Percentiles rank a stretch among this genome's conserved stretches.
Evolutionary conservation across 805 yeast species (phyloP).

Genomic region (Wickerhamiella hasegawae): DNA sequence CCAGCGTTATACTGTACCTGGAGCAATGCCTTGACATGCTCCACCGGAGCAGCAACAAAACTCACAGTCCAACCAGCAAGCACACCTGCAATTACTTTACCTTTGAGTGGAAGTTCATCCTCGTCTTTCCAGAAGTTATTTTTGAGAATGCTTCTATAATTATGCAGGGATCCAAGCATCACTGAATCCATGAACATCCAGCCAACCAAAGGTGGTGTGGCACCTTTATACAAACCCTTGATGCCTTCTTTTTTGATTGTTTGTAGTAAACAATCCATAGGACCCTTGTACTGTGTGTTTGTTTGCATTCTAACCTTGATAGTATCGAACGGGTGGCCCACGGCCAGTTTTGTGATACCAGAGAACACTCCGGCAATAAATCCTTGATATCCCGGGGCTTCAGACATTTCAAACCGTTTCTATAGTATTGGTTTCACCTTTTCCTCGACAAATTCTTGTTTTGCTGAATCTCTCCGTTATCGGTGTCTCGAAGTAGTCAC

Average conservation of each 20-base stretch:
- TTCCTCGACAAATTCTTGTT: no score
- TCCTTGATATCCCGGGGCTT: slow-evolving; percentile 28
- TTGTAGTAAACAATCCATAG: slow-evolving; percentile 61
- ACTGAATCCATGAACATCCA: slow-evolving; percentile 92
- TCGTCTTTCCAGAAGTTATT: slow-evolving; percentile 45
- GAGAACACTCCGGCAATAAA: slow-evolving; percentile 81
- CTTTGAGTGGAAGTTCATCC: slow-evolving; percentile 50
- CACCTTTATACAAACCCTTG: slow-evolving; percentile 72
- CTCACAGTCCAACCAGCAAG: slow-evolving; percentile 79
- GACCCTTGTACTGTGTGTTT: slow-evolving; percentile 60
- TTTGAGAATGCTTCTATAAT: slow-evolving; percentile 53
- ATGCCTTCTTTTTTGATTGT: slow-evolving; percentile 64
- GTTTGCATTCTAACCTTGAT: slow-evolving; percentile 77
- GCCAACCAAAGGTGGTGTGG: slow-evolving; percentile 83
- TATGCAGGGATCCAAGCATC: slow-evolving; percentile 73
- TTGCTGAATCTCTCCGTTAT: no score
- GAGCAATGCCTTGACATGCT: slow-evolving; percentile 71
- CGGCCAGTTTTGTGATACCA: slow-evolving; percentile 74
- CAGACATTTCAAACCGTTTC: slow-evolving; percentile 2
- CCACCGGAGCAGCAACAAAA: slow-evolving; percentile 92
- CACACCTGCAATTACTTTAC: slow-evolving; percentile 65
- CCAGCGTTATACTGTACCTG: slow-evolving; percentile 81
- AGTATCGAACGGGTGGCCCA: slow-evolving; percentile 86
- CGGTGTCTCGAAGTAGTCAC: no score
- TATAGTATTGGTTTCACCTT: no score